Evolutionary conservation across 495 filamentous ascomycete species (phyloP), one percentile per base, ranked within the genome.

Genomic region (Penicillium odoratum): DNA sequence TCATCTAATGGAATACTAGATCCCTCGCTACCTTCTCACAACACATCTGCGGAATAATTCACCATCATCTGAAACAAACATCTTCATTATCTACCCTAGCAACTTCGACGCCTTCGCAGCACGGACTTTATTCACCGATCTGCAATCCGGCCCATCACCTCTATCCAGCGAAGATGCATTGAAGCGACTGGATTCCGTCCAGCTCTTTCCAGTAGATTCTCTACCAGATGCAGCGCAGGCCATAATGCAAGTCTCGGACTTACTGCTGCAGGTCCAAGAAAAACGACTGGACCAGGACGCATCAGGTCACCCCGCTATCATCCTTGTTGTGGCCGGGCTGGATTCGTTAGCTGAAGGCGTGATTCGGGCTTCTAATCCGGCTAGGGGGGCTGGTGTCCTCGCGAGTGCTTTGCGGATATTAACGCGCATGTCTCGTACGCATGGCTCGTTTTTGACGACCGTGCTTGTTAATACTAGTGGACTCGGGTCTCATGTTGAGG

Each of bases 101-200:
- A 93, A 90, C 67, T 90, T 88, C n/a, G 84, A 90, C 43, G 91
- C 88, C 3, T 91, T 96, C 42, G 84, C 88, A 30, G 78, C 93
- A 11, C 89, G 91, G 67, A 84, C 78, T 11, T 72, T 96, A 50
- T 79, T 91, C 40, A 55, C 64, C 6, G 67, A 62, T 4, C 58
- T 78, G 16, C 63, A 72, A 47, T 55, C 47, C 25, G 7, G 38
- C 25, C 40, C 54, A 10, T 60, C 53, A 4, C 28, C 56, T n/a
- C 63, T 75, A 1, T 67, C 70, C 5, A 67, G 59, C 28, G 60
- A 63, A 13, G 64, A 74, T 26, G 75, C 76, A 55, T 68, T 79
- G 42, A 48, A 59, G 31, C 58, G 47, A 16, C 68, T 79, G 2
- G 73, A 77, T 55, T 58, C 64, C 6, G 76, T 79, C 29, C 69